A percentile compares a stretch with the other conserved stretches of the same genome.
Evolutionary conservation across 257 asterid genomes (phyloP).

Genomic region (Fraxinus anomala): DNA sequence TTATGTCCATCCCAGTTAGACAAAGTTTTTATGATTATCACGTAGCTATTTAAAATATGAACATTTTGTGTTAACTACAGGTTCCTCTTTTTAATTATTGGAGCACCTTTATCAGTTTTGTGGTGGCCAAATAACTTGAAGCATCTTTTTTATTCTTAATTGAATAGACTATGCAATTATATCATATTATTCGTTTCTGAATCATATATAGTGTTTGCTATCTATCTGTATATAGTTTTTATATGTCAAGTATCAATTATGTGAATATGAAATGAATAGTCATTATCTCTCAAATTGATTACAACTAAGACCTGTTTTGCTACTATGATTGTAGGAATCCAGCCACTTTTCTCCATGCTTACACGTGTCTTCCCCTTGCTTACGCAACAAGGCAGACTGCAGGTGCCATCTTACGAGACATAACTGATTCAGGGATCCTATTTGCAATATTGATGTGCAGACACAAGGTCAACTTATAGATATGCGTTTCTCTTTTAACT

Average conservation of each 20-base stretch:
- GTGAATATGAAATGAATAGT: constrained; percentile 4
- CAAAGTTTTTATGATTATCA: neutral
- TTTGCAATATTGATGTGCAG: constrained; percentile 94
- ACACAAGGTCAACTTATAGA: constrained; percentile 65
- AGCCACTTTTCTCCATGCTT: constrained; percentile 92
- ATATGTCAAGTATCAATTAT: constrained; percentile 9
- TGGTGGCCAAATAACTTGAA: neutral
- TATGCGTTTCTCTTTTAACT: constrained; percentile 14
- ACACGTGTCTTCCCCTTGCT: constrained; percentile 88
- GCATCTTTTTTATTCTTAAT: neutral
- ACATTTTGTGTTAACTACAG: neutral
- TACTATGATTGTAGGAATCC: constrained; percentile 72
- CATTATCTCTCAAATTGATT: constrained; percentile 9
- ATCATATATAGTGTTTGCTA: constrained; percentile 12
- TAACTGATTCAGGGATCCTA: constrained; percentile 84
- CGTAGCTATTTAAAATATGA: neutral
- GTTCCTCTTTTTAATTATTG: neutral
- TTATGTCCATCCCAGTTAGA: too few species aligned
- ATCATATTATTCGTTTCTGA: constrained; percentile 6
- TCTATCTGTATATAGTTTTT: neutral
- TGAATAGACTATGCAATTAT: neutral
- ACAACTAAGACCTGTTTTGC: constrained; percentile 17
- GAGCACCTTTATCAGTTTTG: neutral
- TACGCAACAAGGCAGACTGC: constrained; percentile 92
- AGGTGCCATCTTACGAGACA: constrained; percentile 87